A percentile compares a stretch with the other conserved stretches of the same genome.
phyloP scores from a whole-genome alignment of 495 filamentous ascomycete genomes.

The Aspergillus haitiensis region DNA sequence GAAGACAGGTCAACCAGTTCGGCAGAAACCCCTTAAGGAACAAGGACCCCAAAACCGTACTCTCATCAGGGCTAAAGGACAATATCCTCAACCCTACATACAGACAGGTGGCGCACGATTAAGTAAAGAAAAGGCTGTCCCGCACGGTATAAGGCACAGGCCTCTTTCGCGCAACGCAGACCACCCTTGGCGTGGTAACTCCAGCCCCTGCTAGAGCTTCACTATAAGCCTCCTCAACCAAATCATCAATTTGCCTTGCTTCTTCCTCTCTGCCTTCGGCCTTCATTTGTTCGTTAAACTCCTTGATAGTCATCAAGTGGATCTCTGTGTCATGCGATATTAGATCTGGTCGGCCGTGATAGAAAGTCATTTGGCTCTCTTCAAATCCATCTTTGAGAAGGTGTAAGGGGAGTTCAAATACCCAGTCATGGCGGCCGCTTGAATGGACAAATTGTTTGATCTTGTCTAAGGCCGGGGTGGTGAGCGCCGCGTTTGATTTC shows the following conservation, averaged over 20 bases:
- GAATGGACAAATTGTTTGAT: constrained; percentile 19
- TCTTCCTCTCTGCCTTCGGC: constrained; percentile 11
- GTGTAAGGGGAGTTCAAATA: constrained; percentile 11
- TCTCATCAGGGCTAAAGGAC: too few species aligned
- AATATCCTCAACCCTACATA: too few species aligned
- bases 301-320: constrained; percentile 20
- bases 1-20: too few species aligned
- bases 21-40: too few species aligned
- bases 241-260: constrained; percentile 11
- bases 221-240: constrained; percentile 20
- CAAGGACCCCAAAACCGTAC: too few species aligned
- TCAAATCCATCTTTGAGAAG: constrained; percentile 21
- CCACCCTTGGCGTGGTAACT: constrained; percentile 6
- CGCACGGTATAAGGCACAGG: constrained; percentile 1
- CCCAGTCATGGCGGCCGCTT: constrained; percentile 24
- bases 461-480: constrained; percentile 16
- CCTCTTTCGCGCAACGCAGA: constrained; percentile 2
- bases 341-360: constrained; percentile 15
- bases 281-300: constrained; percentile 18
- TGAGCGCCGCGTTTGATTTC: constrained; percentile 8
- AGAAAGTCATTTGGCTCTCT: constrained; percentile 11
- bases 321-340: constrained; percentile 3
- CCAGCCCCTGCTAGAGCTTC: constrained; percentile 22
- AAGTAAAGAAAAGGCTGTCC: background rate
- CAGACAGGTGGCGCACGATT: background rate